Conservation (phyloP, 306 rosid genomes). For the Oemleria cerasiformis region DNA sequence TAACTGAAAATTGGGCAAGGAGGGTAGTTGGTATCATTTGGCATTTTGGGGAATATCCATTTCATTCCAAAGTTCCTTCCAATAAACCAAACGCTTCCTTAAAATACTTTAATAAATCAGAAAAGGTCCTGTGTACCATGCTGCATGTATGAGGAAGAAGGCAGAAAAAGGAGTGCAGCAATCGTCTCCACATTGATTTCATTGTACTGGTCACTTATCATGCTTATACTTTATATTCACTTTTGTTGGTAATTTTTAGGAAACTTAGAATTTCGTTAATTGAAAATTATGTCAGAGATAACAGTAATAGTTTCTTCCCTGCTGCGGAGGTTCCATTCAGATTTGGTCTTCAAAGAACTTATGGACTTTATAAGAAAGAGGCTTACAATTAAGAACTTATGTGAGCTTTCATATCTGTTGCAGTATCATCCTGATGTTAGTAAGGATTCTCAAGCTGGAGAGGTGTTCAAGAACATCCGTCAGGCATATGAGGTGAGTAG, state of each 20-base stretch:
- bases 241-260: background rate
- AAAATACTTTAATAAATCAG: background rate
- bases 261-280: background rate
- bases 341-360: background rate
- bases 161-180: background rate
- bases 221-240: background rate
- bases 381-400: background rate
- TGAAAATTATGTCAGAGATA: background rate
- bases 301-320: background rate
- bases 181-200: background rate
- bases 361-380: background rate
- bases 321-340: background rate
- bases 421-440: conserved; percentile 96
- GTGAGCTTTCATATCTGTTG: conserved; percentile 25
- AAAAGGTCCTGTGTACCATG: background rate
- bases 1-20: background rate
- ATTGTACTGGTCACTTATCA: background rate
- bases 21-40: background rate
- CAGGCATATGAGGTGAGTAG: conserved; percentile 71
- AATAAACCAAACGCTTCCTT: background rate
- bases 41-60: background rate
- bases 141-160: background rate
- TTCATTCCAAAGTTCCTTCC: background rate
- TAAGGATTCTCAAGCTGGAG: conserved; percentile 69
- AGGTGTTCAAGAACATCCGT: conserved; percentile 69